These are phyloP conservation scores for Sclerotinia glacialis DNA, from an alignment of 2,329 filamentous ascomycete genomes.

Conservation along the genomic window DNA sequence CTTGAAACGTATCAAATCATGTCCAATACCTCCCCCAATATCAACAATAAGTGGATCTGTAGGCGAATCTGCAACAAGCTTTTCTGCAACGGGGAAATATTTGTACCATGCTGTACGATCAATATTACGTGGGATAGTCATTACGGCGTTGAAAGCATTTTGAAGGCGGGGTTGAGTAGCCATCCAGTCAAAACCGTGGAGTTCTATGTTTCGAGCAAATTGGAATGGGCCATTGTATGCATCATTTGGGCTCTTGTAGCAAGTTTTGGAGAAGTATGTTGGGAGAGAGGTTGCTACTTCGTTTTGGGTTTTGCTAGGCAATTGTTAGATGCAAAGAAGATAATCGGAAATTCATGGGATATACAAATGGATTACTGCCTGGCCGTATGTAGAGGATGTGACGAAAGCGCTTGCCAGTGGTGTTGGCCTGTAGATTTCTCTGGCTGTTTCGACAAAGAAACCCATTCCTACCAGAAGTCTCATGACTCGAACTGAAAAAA, in stretches of 20 bases:
- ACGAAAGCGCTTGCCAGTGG: slow-evolving; percentile 16
- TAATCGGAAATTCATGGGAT: fast-evolving
- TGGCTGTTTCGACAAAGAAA: slow-evolving; percentile 19
- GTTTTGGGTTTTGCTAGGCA: slow-evolving; percentile 17
- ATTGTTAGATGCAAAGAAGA: background rate
- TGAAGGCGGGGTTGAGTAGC: slow-evolving; percentile 23
- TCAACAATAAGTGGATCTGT: slow-evolving; percentile 22
- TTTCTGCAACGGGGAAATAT: slow-evolving; percentile 19
- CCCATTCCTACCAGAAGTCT: slow-evolving; percentile 23
- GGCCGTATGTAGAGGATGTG: slow-evolving; percentile 7
- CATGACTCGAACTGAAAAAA: slow-evolving; percentile 21
- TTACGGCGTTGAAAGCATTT: slow-evolving; percentile 25
- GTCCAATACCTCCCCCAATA: slow-evolving; percentile 20
- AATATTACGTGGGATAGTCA: slow-evolving; percentile 20
- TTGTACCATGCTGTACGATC: slow-evolving; percentile 19
- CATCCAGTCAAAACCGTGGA: slow-evolving; percentile 26
- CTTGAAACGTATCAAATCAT: slow-evolving; percentile 10
- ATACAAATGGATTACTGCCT: slow-evolving; percentile 1
- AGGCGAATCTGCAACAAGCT: slow-evolving; percentile 13
- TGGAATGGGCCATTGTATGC: slow-evolving; percentile 27
- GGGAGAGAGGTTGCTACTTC: slow-evolving; percentile 21
- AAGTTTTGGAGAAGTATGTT: slow-evolving; percentile 21
- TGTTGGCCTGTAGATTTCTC: slow-evolving; percentile 17
- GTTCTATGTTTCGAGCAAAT: slow-evolving; percentile 20
- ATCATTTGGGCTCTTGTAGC: slow-evolving; percentile 23